These are phyloP conservation scores for Hylodesmum podocarpum DNA, from an alignment of 306 rosid species.

Conservation along the genomic window DNA sequence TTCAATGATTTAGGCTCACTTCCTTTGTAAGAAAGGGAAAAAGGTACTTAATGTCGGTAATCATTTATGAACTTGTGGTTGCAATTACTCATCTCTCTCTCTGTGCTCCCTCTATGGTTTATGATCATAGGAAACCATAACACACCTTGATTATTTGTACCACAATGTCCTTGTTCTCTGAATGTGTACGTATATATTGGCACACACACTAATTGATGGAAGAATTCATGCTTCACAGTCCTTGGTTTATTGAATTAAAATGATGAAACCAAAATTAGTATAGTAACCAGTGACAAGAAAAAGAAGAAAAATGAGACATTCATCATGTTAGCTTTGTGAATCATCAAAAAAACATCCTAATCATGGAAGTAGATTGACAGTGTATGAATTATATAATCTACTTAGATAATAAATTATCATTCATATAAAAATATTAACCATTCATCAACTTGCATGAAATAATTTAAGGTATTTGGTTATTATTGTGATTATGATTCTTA, in stretches of 20 bases:
- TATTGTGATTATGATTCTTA: background rate
- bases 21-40: conserved; percentile 47
- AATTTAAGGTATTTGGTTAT: background rate
- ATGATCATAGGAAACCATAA: conserved; percentile 7
- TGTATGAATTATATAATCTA: background rate
- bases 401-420: background rate
- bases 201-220: background rate
- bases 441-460: background rate
- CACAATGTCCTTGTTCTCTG: background rate
- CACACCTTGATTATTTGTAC: conserved; percentile 16
- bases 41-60: conserved; percentile 45
- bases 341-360: background rate
- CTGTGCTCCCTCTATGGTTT: background rate
- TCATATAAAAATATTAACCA: background rate
- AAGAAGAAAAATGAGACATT: too few relatives aligned
- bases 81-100: conserved; percentile 33
- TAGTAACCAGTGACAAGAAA: background rate
- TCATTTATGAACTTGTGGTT: conserved; percentile 42
- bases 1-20: conserved; percentile 50
- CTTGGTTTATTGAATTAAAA: background rate
- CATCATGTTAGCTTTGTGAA: too few relatives aligned
- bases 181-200: background rate
- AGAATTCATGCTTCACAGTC: background rate
- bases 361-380: background rate
- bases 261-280: background rate